Conservation (phyloP, 1,284 basidiomycete genomes). For the Pseudozyma thailandica region DNA sequence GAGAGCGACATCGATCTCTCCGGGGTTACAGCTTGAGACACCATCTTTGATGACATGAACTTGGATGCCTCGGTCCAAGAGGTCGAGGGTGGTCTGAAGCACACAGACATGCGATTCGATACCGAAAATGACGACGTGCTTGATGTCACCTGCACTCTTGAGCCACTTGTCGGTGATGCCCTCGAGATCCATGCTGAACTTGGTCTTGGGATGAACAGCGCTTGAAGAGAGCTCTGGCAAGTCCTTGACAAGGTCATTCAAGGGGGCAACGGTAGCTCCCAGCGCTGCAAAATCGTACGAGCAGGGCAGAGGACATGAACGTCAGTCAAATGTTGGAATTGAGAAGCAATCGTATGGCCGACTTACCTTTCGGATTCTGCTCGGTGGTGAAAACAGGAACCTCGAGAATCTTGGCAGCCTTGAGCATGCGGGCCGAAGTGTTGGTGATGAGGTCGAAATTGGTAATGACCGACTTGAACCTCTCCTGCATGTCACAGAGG, state of each 20-base stretch:
- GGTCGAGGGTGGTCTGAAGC: conserved; percentile 80
- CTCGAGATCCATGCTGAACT: conserved; percentile 84
- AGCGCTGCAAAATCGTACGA: conserved; percentile 71
- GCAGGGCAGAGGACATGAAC: background rate
- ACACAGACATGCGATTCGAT: conserved; percentile 91
- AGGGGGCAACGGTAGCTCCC: conserved; percentile 76
- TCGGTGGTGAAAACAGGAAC: conserved; percentile 82
- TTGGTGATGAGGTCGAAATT: conserved; percentile 52
- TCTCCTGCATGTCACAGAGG: conserved; percentile 62
- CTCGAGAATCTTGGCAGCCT: conserved; percentile 72
- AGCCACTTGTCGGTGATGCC: conserved; percentile 74
- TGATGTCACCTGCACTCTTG: conserved; percentile 69
- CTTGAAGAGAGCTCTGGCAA: conserved; percentile 74
- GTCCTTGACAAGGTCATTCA: conserved; percentile 72
- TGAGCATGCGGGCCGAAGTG: conserved; percentile 57
- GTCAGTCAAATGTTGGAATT: background rate
- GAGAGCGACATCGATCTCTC: conserved; percentile 71
- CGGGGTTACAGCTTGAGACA: conserved; percentile 79
- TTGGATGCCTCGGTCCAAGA: conserved; percentile 73
- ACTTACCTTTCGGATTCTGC: conserved; percentile 80
- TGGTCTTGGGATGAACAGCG: conserved; percentile 76
- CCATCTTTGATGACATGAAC: conserved; percentile 84
- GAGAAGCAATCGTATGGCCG: too few species aligned
- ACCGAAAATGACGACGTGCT: conserved; percentile 80
- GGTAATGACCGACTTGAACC: conserved; percentile 57